A percentile compares a stretch with the other conserved stretches of the same genome.
Evolutionary conservation across 1,139 yeast species (phyloP).

Genomic region (Pichia sp.): DNA sequence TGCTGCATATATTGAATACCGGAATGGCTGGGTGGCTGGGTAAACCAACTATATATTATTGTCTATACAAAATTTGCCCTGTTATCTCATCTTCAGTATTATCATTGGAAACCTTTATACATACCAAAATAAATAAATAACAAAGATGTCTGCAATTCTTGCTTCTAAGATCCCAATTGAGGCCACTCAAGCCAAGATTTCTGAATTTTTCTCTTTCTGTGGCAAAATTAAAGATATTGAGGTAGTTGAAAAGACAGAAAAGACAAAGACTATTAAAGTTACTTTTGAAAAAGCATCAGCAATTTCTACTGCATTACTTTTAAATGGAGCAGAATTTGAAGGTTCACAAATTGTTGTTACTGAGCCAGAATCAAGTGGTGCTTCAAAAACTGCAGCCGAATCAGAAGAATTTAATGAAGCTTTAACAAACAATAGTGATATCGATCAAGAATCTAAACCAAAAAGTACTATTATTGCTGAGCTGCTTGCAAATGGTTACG

Average conservation of each 20-base stretch:
- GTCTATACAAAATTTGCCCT: too few species aligned
- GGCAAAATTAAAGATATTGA: slow-evolving; percentile 54
- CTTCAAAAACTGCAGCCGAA: slow-evolving; percentile 1
- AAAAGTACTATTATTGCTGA: slow-evolving; percentile 73
- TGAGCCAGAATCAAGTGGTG: slow-evolving; percentile 10
- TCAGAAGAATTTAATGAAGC: neutral
- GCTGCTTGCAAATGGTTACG: slow-evolving; percentile 66
- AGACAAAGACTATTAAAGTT: slow-evolving; percentile 40
- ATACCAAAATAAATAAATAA: neutral
- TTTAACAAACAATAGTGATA: slow-evolving; percentile 33
- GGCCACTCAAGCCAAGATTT: slow-evolving; percentile 49
- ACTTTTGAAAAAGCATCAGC: slow-evolving; percentile 57
- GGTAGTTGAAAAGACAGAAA: slow-evolving; percentile 31
- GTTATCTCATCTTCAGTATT: too few species aligned
- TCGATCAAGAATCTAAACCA: slow-evolving; percentile 73
- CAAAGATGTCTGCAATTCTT: slow-evolving; percentile 35
- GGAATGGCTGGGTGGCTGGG: too few species aligned
- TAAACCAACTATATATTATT: too few species aligned
- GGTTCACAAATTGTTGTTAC: slow-evolving; percentile 31
- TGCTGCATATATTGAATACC: too few species aligned
- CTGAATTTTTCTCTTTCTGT: slow-evolving; percentile 71
- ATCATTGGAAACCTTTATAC: too few species aligned
- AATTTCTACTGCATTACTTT: slow-evolving; percentile 62
- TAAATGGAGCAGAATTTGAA: slow-evolving; percentile 70
- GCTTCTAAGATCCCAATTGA: slow-evolving; percentile 56